Evolutionary conservation across 2,329 filamentous ascomycete genomes (phyloP), one percentile per base, ranked within the genome.

Genomic region (Monilinia aucupariae): DNA sequence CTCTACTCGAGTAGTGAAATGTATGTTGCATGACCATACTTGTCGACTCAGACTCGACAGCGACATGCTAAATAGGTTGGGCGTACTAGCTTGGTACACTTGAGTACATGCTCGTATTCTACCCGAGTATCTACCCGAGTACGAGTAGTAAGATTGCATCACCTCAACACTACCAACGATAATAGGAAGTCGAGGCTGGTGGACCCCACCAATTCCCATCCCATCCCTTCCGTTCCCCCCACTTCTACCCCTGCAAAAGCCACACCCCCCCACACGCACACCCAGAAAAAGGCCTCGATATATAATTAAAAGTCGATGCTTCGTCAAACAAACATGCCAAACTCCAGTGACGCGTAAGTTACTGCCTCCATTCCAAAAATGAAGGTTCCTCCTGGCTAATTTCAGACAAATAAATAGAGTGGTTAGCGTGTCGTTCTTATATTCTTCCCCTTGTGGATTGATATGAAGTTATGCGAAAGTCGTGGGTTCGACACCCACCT

Each of bases 341-440:
- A 67, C 65, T 67, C 64, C 67, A 66, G 67, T 68, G 69, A 71
- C 69, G 70, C 70, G 69, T 71, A 70, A 70, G 70, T 70, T 43
- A 50, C 56, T 59, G 56, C 56, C 56, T 27, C 22, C 56, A 59
- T 59, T 59, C 56, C 56, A 50, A 39, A 59, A 59, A 59, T 59
- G 56, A 59, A 51, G 56, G 56, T 64, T 67, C 43, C 61, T 68
- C 61, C 61, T 64, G 66, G 67, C 68, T 70, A 68, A 70, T 62
- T 49, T 61, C 58, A 27, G 59, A n/a, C n/a, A n/a, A 17, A 39
- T 39, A 5, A n/a, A 65, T 63, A 70, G 68, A 72, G 70, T 71
- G 70, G 70, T 72, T 72, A 72, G 70, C 70, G 70, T 72, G 70
- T 72, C 70, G 70, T 72, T 72, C 70, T 72, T 72, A 72, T 72